Conservation (phyloP, 495 filamentous ascomycete genomes). For the Penicillium steckii region DNA sequence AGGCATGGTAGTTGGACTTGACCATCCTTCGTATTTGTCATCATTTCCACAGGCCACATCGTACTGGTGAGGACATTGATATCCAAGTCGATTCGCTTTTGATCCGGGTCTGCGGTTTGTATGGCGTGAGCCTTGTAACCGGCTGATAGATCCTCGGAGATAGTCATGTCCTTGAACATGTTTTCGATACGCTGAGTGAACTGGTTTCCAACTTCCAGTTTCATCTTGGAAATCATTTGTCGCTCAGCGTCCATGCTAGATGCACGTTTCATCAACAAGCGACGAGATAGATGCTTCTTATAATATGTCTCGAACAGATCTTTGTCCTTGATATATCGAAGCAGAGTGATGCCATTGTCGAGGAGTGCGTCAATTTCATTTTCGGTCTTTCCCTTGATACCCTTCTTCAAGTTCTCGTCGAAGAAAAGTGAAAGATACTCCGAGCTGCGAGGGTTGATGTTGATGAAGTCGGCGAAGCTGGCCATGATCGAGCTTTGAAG, state of each 20-base stretch:
- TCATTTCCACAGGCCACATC: conserved; percentile 88
- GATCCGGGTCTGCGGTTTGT: conserved; percentile 60
- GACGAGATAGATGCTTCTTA: conserved; percentile 90
- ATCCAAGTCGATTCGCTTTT: conserved; percentile 70
- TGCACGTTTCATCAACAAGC: conserved; percentile 82
- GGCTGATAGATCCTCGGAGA: conserved; percentile 80
- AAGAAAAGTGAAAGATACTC: conserved; percentile 97
- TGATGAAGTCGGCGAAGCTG: conserved; percentile 90
- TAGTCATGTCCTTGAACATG: conserved; percentile 98
- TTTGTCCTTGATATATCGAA: conserved; percentile 86
- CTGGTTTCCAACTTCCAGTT: conserved; percentile 87
- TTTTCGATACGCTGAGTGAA: conserved; percentile 92
- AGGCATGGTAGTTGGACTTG: conserved; percentile 53
- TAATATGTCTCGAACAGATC: conserved; percentile 98
- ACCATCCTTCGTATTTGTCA: conserved; percentile 62
- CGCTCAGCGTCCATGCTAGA: conserved; percentile 88
- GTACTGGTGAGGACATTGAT: conserved; percentile 88
- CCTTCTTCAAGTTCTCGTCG: conserved; percentile 93
- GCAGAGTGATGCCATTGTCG: conserved; percentile 83
- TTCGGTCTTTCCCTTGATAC: conserved; percentile 90
- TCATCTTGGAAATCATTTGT: conserved; percentile 95
- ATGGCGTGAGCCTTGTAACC: conserved; percentile 70
- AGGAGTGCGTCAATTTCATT: conserved; percentile 81
- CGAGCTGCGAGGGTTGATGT: conserved; percentile 74
- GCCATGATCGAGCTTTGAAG: conserved; percentile 78